A percentile compares a stretch with the other conserved stretches of the same genome.
These are phyloP conservation scores for Sporothrix globosa DNA, from an alignment of 2,329 filamentous ascomycete species.

Conservation along the genomic window DNA sequence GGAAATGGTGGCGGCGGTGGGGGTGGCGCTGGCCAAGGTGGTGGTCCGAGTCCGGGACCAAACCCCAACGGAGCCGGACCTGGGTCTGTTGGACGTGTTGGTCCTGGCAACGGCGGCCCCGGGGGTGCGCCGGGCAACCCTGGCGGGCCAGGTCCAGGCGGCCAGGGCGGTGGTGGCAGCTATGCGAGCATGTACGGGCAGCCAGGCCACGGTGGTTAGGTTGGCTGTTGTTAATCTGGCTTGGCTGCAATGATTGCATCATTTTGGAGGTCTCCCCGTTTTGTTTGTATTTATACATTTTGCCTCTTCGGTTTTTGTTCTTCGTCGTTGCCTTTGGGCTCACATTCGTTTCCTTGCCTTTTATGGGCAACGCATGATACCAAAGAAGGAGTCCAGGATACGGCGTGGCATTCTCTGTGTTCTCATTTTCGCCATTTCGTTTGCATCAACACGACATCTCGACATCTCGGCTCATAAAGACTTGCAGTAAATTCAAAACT, in stretches of 20 bases:
- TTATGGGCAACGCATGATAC: background rate
- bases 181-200: conserved; percentile 34
- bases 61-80: background rate
- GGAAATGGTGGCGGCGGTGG: background rate
- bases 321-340: background rate
- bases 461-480: conserved; percentile 5
- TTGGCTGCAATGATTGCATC: background rate
- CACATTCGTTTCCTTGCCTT: background rate
- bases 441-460: background rate
- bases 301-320: background rate
- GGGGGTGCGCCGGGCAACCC: background rate
- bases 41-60: too few species aligned
- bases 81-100: background rate
- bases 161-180: background rate
- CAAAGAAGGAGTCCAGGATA: background rate
- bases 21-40: too few species aligned
- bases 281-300: background rate
- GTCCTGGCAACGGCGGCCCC: background rate
- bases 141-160: background rate
- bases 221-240: background rate
- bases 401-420: background rate
- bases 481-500: background rate
- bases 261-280: background rate
- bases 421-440: background rate
- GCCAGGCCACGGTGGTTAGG: conserved; percentile 35